Evolutionary conservation across 2,329 filamentous ascomycete genomes (phyloP).

Genomic region (Nemania sp.): DNA sequence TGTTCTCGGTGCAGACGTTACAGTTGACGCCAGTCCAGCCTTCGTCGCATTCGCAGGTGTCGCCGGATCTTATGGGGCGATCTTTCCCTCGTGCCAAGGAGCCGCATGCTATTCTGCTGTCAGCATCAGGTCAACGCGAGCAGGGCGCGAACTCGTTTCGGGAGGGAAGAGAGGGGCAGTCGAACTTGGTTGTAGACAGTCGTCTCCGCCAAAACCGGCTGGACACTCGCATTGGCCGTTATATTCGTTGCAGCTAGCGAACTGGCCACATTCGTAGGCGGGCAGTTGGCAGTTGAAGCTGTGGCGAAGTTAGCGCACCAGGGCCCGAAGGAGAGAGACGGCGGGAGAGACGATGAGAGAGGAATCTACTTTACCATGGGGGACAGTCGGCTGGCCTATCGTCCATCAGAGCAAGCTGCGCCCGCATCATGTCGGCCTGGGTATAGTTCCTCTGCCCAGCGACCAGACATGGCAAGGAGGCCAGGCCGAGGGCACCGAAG

Average conservation of each 20-base stretch:
- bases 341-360: not conserved
- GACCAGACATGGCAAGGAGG: slow-evolving; percentile 35
- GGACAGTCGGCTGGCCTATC: slow-evolving; percentile 78
- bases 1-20: slow-evolving; percentile 86
- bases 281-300: slow-evolving; percentile 99
- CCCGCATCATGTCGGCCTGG: slow-evolving; percentile 62
- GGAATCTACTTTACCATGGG: slow-evolving; percentile 63
- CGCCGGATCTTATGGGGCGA: slow-evolving; percentile 72
- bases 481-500: slow-evolving; percentile 33
- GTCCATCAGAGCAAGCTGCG: slow-evolving; percentile 71
- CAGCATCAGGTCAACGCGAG: slow-evolving; percentile 18
- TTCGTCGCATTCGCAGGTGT: slow-evolving; percentile 82
- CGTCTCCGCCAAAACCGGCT: slow-evolving; percentile 89
- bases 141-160: not conserved
- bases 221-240: slow-evolving; percentile 94
- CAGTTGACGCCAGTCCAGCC: slow-evolving; percentile 98
- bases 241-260: slow-evolving; percentile 82
- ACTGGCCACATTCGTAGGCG: slow-evolving; percentile 89
- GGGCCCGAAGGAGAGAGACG: not conserved
- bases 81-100: slow-evolving; percentile 82
- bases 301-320: slow-evolving; percentile 25
- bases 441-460: slow-evolving; percentile 60
- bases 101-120: slow-evolving; percentile 68
- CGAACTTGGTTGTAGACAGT: slow-evolving; percentile 82
- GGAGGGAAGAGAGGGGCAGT: not conserved